Evolutionary conservation across 257 asterid genomes (phyloP), one percentile per base, ranked within the genome.

Genomic region (Solanum dulcamara): DNA sequence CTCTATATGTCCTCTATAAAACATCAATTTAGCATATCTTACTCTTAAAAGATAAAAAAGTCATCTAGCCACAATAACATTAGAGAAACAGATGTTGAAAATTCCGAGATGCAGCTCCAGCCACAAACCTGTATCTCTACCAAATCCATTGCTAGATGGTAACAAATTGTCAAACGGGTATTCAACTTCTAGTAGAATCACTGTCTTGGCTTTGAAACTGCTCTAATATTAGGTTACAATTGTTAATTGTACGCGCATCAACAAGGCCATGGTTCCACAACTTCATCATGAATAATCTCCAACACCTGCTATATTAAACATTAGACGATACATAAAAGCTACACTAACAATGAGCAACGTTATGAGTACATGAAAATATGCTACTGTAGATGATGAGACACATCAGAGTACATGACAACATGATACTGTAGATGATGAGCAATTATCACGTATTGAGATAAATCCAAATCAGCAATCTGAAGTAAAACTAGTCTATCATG

Each of bases 201-300:
- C 62, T 59, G 40, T 87, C 92, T 70, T 86, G 89, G 80, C 66
- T 90, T 89, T 87, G 92, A 83, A 81, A 66, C 77, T 90, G 89
- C 85, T 94, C 95, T 14, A 96, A 87, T 81, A 91, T 88, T 30
- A 89, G 60, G 72, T 90, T 94, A 86, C 99, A 97, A 35, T 51
- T 93, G 92, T 95, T 94, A 95, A 97, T 91, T 1, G 93, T 68
- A 26, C 97, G 97, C 2, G 96, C 93, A 86, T 94, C 99, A 51
- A 97, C 93, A 24, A 97, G 95, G 24, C 99, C 99, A 60, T 97
- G 98, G 81, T 93, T 97, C 99, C 99, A 97, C 13, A 97, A 90
- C 86, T 97, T 97, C 59, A 91, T 85, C 99, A 97, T 94, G 66
- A 94, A 93, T 60, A 97, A 88, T 90, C 95, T 94, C 99, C 99